Evolutionary conservation across 2,329 filamentous ascomycete genomes (phyloP).

Genomic region (Scytalidium sp.): DNA sequence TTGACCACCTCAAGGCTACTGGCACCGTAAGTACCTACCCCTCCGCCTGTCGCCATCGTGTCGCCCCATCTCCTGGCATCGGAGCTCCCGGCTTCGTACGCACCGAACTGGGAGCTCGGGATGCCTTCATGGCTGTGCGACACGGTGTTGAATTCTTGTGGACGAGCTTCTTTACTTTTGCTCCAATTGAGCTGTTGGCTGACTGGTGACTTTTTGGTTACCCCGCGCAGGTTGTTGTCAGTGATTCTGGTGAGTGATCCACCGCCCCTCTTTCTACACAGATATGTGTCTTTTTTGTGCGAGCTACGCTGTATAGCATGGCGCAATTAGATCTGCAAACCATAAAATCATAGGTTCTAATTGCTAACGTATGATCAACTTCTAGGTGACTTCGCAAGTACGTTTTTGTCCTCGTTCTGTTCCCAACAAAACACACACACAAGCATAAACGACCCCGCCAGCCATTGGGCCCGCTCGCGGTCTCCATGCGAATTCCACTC

Average conservation of each 20-base stretch:
- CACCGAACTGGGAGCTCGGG: conserved; percentile 6
- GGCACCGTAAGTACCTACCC: conserved; percentile 75
- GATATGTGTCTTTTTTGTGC: too few relatives aligned
- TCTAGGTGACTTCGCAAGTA: conserved; percentile 79
- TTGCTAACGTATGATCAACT: conserved; percentile 21
- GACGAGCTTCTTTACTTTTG: conserved; percentile 3
- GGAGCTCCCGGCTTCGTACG: background rate
- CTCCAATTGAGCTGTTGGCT: conserved; percentile 16
- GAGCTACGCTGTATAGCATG: too few relatives aligned
- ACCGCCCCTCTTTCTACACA: too few relatives aligned
- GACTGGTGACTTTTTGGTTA: conserved; percentile 13
- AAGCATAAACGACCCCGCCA: too few relatives aligned
- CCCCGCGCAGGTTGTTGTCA: conserved; percentile 75
- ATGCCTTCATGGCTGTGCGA: background rate
- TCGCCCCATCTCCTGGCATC: conserved; percentile 8
- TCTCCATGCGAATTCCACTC: conserved; percentile 1
- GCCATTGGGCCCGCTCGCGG: too few relatives aligned
- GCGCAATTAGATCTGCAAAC: too few relatives aligned
- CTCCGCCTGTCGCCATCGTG: conserved; percentile 9
- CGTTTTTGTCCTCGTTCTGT: conserved; percentile 36
- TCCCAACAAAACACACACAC: too few relatives aligned
- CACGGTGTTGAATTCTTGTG: background rate
- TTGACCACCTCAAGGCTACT: conserved; percentile 94
- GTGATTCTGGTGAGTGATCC: conserved; percentile 87
- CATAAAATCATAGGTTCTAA: too few relatives aligned